Conservation (phyloP, 1,139 yeast species). For the Candida dubliniensis region DNA sequence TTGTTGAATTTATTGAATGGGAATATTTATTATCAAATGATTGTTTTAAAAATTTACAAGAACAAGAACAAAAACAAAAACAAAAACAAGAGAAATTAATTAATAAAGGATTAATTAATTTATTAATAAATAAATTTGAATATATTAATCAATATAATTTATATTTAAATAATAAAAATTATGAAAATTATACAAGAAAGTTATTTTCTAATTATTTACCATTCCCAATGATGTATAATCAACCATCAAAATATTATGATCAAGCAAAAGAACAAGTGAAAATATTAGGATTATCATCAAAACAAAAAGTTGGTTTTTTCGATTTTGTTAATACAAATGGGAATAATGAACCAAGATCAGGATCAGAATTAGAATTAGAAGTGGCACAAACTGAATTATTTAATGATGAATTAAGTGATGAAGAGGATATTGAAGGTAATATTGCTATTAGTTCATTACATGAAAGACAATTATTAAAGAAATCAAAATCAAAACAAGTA, state of each 20-base stretch:
- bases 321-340: conserved; percentile 18
- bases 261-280: conserved; percentile 49
- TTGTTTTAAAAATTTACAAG: too few species aligned
- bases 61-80: too few species aligned
- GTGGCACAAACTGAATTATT: conserved; percentile 31
- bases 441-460: conserved; percentile 53
- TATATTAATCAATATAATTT: conserved; percentile 60
- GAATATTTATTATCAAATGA: conserved; percentile 22
- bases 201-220: conserved; percentile 60
- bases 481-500: conserved; percentile 41
- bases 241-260: conserved; percentile 57
- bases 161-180: conserved; percentile 61
- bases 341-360: conserved; percentile 3
- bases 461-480: conserved; percentile 44
- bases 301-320: conserved; percentile 26
- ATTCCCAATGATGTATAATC: conserved; percentile 84
- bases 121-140: conserved; percentile 41
- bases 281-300: conserved; percentile 38
- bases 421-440: conserved; percentile 24
- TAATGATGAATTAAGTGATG: conserved; percentile 22
- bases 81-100: conserved; percentile 20
- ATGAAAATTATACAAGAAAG: conserved; percentile 64
- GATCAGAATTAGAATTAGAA: too few species aligned
- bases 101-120: conserved; percentile 28
- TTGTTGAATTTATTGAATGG: conserved; percentile 29